Evolutionary conservation across 108 stramenopile genomes (phyloP), one percentile per base, ranked within the genome.

Genomic region (Aureococcus anophagefferens): DNA sequence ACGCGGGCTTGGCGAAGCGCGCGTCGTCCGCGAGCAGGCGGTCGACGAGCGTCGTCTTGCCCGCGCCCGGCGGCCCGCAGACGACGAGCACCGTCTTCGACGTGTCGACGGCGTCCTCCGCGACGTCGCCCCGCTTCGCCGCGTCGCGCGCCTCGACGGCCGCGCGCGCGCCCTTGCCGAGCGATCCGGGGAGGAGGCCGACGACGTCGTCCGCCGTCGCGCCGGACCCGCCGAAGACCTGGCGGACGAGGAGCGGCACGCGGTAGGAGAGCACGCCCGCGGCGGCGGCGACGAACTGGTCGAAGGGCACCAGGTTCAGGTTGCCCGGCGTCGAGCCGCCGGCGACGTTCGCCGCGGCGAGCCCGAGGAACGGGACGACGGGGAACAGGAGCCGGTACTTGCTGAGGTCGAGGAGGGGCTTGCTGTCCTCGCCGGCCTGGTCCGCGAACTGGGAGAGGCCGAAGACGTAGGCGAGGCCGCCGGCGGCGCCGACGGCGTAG

Each of bases 231-330:
- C 7, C 11, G 30, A 90, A 62, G 16, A 85, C 82, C 79, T 93
- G 89, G 44, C 79, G 77, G 5, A 81, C 78, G 72, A 91, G 86
- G 33, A 93, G 76, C 31, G 92, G 92, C 18, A 90, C 32, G 7
- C 92, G 84, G 75, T 93, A 93, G 25, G 89, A 89, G 69, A 93
- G 79, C 70, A 91, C 90, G 65, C 92, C 92, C 70, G 87, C 71
- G 69, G 89, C 78, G 40, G 89, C 86, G 0, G 88, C 85, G 11
- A 70, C 87, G 77, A 90, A 93, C 77, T 93, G 89, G 72, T 89
- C 81, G 21, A 77, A 63, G 16, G 89, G 85, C 5, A 93, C 82
- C 31, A 74, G 74, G 69, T 79, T 75, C 64, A 91, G 13, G 14
- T 4, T 15, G 30, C 30, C 30, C 15, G 0, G 21, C 21, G 21